Conservation (phyloP, 345 rosid species). For the Durio zibethinus region DNA sequence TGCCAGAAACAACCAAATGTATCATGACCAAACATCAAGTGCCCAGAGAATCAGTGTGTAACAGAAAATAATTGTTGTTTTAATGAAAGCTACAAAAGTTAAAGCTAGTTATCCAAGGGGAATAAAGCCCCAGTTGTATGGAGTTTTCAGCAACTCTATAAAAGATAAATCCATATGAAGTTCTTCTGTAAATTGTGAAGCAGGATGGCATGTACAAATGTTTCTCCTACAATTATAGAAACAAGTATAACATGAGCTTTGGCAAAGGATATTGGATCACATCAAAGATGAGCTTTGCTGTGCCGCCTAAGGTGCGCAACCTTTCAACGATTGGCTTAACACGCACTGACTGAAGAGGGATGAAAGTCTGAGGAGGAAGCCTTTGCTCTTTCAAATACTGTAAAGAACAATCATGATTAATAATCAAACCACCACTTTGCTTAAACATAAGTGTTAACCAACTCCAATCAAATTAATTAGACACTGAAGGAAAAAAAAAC, state of each 20-base stretch:
- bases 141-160: neutral
- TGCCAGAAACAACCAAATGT: neutral
- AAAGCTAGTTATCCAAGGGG: neutral
- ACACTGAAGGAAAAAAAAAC: neutral
- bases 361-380: conserved; percentile 99
- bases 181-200: neutral
- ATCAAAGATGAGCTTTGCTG: conserved; percentile 80
- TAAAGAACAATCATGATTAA: conserved; percentile 25
- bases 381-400: conserved; percentile 98
- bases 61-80: neutral
- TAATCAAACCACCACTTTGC: conserved; percentile 13
- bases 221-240: neutral
- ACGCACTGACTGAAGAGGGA: conserved; percentile 92
- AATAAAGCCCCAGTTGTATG: neutral
- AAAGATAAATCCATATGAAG: neutral
- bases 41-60: neutral
- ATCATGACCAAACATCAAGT: neutral
- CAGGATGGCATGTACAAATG: neutral
- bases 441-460: conserved; percentile 5
- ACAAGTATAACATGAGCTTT: neutral
- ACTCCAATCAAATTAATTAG: neutral
- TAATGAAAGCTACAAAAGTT: neutral
- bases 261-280: conserved; percentile 91
- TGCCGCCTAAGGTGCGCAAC: conserved; percentile 76
- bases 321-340: conserved; percentile 83